Percentiles rank a stretch among this genome's conserved stretches.
Conservation (phyloP, 768 basidiomycete species). For the Psilocybe cubensis region DNA sequence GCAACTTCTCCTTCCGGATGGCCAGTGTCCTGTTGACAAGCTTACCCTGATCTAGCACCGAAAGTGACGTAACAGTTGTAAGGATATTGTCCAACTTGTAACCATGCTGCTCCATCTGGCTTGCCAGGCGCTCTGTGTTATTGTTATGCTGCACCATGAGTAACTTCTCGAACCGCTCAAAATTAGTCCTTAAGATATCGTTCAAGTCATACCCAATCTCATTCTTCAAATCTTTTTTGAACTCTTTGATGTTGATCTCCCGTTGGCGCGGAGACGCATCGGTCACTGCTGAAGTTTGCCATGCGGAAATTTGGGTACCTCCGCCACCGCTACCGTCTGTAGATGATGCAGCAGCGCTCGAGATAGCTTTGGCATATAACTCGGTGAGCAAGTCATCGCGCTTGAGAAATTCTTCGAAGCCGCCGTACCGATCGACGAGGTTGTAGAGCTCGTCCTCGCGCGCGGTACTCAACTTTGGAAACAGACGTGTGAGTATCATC, state of each 20-base stretch:
- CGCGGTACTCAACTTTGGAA: constrained; percentile 35
- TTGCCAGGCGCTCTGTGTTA: neutral
- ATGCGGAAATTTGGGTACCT: neutral
- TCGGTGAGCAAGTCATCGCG: constrained; percentile 31
- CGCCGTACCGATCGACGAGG: constrained; percentile 38
- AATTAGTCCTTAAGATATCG: neutral
- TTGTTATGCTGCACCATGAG: neutral
- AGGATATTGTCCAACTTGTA: neutral
- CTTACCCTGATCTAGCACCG: neutral
- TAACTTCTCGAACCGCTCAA: neutral
- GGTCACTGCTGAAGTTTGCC: neutral
- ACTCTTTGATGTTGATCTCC: neutral
- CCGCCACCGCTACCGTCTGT: neutral
- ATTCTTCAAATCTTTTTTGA: neutral
- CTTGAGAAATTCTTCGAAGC: constrained; percentile 30
- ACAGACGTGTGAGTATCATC: constrained; percentile 13
- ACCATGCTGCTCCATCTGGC: neutral
- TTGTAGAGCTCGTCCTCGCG: constrained; percentile 34
- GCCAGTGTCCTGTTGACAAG: neutral
- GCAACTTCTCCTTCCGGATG: neutral
- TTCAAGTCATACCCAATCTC: neutral
- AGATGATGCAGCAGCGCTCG: neutral
- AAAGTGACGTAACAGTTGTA: neutral
- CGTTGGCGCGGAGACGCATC: neutral
- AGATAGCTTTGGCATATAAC: constrained; percentile 23